Conservation (phyloP, 108 stramenopile genomes). For the Licmophora abbreviata region DNA sequence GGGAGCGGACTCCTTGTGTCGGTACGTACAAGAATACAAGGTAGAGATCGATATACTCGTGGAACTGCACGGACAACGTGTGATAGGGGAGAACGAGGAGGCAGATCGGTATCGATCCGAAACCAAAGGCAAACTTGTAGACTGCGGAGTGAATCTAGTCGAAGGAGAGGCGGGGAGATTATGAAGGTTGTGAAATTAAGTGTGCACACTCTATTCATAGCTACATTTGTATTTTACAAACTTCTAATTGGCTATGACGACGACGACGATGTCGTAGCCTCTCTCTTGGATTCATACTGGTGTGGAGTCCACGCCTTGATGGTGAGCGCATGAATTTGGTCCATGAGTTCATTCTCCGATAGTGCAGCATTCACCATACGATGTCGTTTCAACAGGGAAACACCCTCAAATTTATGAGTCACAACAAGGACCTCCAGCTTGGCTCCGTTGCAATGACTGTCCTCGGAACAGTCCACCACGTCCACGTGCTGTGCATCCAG, state of each 20-base stretch:
- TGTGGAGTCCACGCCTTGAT: conserved; percentile 73
- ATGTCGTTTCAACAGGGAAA: conserved; percentile 62
- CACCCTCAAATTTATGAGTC: conserved; percentile 32
- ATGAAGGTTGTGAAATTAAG: too few relatives aligned
- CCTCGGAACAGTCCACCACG: conserved; percentile 17
- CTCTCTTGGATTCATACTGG: conserved; percentile 56
- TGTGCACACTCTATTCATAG: too few relatives aligned
- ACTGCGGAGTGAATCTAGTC: background rate
- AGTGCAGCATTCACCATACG: conserved; percentile 57
- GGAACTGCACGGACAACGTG: too few relatives aligned
- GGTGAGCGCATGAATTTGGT: conserved; percentile 68
- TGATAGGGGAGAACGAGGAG: background rate
- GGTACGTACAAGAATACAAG: background rate
- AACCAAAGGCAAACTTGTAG: background rate
- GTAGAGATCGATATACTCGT: background rate
- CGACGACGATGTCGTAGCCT: too few relatives aligned
- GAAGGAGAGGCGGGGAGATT: too few relatives aligned
- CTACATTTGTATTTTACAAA: too few relatives aligned
- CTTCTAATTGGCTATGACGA: too few relatives aligned
- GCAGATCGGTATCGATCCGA: background rate
- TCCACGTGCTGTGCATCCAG: conserved; percentile 6
- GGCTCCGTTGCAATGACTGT: conserved; percentile 16
- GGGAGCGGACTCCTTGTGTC: background rate
- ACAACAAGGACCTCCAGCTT: conserved; percentile 23
- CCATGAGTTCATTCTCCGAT: conserved; percentile 43